Conservation (phyloP, 2,329 filamentous ascomycete genomes). For the Periconia macrospinosa region DNA sequence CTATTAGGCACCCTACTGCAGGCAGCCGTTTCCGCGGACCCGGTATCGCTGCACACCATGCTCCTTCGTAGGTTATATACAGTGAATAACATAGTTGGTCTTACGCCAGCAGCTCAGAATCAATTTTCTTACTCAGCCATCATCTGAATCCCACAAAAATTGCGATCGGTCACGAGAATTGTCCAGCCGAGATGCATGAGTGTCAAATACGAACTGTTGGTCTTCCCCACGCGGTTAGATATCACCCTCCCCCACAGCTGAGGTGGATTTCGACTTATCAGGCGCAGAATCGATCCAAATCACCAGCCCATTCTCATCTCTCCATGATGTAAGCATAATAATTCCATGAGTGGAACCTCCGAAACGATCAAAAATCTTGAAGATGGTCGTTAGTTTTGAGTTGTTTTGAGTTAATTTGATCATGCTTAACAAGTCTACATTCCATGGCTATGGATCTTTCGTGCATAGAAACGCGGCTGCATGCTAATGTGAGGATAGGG, state of each 20-base stretch:
- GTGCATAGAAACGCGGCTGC: neutral
- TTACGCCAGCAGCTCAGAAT: constrained; percentile 4
- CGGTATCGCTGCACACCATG: neutral
- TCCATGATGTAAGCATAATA: neutral
- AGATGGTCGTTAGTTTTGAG: neutral
- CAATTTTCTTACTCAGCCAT: constrained; percentile 2
- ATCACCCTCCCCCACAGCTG: neutral
- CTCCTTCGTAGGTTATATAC: neutral
- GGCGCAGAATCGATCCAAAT: neutral
- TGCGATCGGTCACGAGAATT: neutral
- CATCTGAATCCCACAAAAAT: neutral
- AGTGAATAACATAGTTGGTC: neutral
- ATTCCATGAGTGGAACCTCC: neutral
- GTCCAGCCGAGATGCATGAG: neutral
- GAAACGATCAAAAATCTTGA: neutral
- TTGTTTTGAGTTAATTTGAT: neutral
- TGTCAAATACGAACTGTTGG: neutral
- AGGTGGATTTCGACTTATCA: neutral
- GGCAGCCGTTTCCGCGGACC: constrained; percentile 4
- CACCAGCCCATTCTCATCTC: neutral
- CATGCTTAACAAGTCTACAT: neutral
- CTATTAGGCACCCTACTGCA: neutral
- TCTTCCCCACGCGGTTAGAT: neutral
- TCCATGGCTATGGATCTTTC: neutral
- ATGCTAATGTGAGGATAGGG: neutral